These are phyloP conservation scores for Candida nanaspora DNA, from an alignment of 805 yeast species.

Conservation along the genomic window DNA sequence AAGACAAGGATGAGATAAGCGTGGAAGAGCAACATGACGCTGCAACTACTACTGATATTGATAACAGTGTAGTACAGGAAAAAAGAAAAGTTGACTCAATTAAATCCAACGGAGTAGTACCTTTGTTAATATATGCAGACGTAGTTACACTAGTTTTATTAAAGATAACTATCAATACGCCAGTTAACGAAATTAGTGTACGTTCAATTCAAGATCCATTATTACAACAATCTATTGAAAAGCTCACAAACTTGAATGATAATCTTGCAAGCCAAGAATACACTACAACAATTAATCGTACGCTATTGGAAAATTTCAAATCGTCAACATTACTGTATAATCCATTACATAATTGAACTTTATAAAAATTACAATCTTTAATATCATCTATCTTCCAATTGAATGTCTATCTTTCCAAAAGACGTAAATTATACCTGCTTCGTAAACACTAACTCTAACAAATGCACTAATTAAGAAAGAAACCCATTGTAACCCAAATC, in stretches of 20 bases:
- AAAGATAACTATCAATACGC: neutral
- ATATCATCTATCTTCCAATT: neutral
- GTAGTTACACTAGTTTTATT: conserved; percentile 3
- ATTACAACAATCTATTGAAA: conserved; percentile 2
- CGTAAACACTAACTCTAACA: conserved; percentile 31
- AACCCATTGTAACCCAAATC: conserved; percentile 31
- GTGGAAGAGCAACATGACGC: neutral
- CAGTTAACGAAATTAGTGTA: neutral
- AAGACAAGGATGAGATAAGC: neutral
- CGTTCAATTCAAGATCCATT: neutral
- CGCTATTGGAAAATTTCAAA: conserved; percentile 7
- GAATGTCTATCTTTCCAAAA: conserved; percentile 21
- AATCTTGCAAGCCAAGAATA: conserved; percentile 2
- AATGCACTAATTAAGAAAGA: conserved; percentile 35
- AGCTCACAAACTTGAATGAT: neutral
- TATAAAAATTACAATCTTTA: neutral
- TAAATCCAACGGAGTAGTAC: neutral
- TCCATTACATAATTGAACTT: conserved; percentile 5
- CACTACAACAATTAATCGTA: neutral
- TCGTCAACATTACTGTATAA: conserved; percentile 9
- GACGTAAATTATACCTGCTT: conserved; percentile 28
- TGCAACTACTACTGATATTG: neutral
- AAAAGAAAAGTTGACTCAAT: neutral
- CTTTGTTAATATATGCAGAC: conserved; percentile 10
- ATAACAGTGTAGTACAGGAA: neutral